Conservation (phyloP, 306 rosid genomes). For the Quercus robur region DNA sequence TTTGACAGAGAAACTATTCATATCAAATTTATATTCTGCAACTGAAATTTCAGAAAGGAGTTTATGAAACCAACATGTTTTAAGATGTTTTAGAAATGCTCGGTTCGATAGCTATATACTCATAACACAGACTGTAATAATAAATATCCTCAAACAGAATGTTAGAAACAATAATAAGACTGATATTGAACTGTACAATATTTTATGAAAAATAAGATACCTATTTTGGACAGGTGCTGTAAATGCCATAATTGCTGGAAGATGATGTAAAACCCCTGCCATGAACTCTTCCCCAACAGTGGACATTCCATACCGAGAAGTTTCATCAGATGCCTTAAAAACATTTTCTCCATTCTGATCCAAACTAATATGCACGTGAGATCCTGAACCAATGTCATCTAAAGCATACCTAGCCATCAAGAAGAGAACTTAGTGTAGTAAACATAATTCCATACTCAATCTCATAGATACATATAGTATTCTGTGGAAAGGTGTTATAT, state of each 20-base stretch:
- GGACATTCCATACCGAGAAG: constrained; percentile 74
- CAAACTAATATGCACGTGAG: constrained; percentile 87
- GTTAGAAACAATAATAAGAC: not conserved
- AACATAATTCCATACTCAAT: too few species aligned
- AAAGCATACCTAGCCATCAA: constrained; percentile 50
- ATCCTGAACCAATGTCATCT: constrained; percentile 87
- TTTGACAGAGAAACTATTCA: not conserved
- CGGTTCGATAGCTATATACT: not conserved
- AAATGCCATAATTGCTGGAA: constrained; percentile 75
- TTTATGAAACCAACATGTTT: not conserved
- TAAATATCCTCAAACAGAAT: not conserved
- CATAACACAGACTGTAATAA: not conserved
- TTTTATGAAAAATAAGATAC: constrained; percentile 30
- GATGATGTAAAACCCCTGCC: constrained; percentile 85
- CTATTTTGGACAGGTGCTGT: constrained; percentile 79
- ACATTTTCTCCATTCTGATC: constrained; percentile 73
- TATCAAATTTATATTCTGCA: not conserved
- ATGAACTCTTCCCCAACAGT: constrained; percentile 68
- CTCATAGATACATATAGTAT: not conserved
- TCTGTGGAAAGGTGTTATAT: not conserved
- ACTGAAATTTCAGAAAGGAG: not conserved
- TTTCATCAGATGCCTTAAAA: constrained; percentile 60
- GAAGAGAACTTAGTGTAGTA: constrained; percentile 10
- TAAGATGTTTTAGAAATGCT: not conserved
- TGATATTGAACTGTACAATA: not conserved